Base-by-base conservation (phyloP, 345 rosid genomes). In the Erucastrum elatum region DNA sequence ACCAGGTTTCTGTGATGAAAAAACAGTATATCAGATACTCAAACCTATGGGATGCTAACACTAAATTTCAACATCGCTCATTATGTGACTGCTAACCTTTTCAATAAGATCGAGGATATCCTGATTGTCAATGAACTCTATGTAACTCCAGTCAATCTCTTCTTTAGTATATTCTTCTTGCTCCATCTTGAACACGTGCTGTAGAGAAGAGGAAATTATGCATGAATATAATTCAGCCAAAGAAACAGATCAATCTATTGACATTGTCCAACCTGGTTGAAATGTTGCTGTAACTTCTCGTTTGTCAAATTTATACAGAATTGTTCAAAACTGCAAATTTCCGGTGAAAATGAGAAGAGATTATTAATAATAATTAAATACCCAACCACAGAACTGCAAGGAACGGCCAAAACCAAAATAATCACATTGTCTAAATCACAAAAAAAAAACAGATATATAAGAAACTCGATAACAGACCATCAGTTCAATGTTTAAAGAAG, bases 101-200 rank as follows among this genome's bases (percentile, higher is more conserved):
- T 95, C 99, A 80, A 95, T 84, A 69, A 95, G 99, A 84, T 95
- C 98, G 81, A 95, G 93, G 77, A 95, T 74, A 85, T 95, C 98
- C 85, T 90, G 94, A 86, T 95, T 95, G 74, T 95, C 99, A 75
- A 95, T 82, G 76, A 95, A 95, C 53, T 95, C 99, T 74, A 95
- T 91, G 85, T 95, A 93, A 83, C 99, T 95, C 99, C 99, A 95
- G 83, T 93, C 88, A 78, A 95, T 95, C 85, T 90, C 92, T 85
- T 95, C 99, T 81, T 85, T 90, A 25, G 93, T 93, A 85, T 94
- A 94, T 87, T 94, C 98, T 75, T 92, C 99, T 85, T 95, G 99
- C 87, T 95, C 99, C 99, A 95, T 93, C 87, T 95, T 95, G 84
- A 95, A 95, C 71, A 95, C 98, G 71, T 95, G 99, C 99, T 95